These are phyloP conservation scores for Alternaria conjuncta DNA, from an alignment of 2,329 filamentous ascomycete genomes.

Conservation along the genomic window DNA sequence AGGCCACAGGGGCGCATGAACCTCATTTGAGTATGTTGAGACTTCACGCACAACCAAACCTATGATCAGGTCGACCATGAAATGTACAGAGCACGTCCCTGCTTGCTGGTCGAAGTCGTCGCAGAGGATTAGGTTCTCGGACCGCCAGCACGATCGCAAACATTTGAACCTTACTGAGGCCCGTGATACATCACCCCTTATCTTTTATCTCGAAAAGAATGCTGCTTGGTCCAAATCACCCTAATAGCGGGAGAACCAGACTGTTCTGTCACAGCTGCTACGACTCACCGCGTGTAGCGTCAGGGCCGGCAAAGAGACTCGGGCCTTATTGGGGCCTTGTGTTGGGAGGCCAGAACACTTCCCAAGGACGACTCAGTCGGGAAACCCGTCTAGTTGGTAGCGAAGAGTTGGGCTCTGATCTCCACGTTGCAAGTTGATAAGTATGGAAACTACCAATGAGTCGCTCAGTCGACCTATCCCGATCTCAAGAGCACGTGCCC, in stretches of 20 bases:
- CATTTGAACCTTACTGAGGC: background rate
- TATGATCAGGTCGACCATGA: background rate
- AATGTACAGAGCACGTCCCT: background rate
- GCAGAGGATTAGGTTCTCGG: background rate
- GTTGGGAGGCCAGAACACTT: background rate
- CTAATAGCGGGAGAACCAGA: background rate
- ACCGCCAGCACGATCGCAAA: background rate
- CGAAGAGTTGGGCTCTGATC: background rate
- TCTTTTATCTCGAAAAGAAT: background rate
- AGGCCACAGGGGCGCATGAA: background rate
- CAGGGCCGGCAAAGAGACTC: background rate
- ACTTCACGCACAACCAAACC: background rate
- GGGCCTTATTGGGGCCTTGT: background rate
- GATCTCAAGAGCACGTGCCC: conserved; percentile 17
- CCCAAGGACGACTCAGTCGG: background rate
- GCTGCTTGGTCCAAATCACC: background rate
- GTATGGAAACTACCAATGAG: conserved; percentile 10
- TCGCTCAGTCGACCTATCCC: conserved; percentile 1
- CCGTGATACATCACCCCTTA: background rate
- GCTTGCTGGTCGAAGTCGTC: background rate
- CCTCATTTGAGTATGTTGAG: background rate
- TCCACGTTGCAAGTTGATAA: background rate
- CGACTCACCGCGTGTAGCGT: background rate
- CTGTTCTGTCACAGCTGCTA: background rate
- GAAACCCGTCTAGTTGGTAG: background rate